Conservation (phyloP, 331 rosid species). For the Quercus lobata region DNA sequence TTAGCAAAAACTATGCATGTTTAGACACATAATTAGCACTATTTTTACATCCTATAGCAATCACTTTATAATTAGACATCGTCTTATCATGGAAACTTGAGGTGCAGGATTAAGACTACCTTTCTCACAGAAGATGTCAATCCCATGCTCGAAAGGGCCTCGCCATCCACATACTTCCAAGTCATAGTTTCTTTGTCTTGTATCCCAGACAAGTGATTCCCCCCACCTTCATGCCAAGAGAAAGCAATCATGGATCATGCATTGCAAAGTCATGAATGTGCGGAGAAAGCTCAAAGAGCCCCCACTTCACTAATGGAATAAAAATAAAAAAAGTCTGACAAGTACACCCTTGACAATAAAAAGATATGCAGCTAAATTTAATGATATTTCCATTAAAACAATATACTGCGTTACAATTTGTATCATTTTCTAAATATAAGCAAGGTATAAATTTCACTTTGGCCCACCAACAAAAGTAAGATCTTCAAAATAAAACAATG, state of each 20-base stretch:
- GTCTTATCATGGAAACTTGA: background rate
- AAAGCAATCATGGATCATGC: constrained; percentile 6
- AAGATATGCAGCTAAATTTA: background rate
- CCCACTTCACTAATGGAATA: background rate
- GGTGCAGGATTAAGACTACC: constrained; percentile 34
- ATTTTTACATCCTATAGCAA: background rate
- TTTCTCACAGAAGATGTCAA: constrained; percentile 86
- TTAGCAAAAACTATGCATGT: no score
- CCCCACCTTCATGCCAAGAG: constrained; percentile 32
- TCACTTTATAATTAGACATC: background rate
- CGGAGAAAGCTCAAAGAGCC: background rate
- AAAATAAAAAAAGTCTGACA: background rate
- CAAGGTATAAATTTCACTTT: background rate
- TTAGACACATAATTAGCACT: background rate
- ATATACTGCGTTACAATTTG: background rate
- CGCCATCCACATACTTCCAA: constrained; percentile 67
- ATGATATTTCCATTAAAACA: background rate
- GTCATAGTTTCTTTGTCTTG: constrained; percentile 37
- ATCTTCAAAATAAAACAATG: background rate
- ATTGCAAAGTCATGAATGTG: background rate
- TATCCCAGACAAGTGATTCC: constrained; percentile 29
- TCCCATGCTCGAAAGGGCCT: constrained; percentile 67
- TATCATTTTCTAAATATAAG: background rate
- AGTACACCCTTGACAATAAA: background rate
- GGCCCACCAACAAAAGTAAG: background rate